phyloP scores from a whole-genome alignment of 2,329 filamentous ascomycete genomes.

The Hymenoscyphus repandus region DNA sequence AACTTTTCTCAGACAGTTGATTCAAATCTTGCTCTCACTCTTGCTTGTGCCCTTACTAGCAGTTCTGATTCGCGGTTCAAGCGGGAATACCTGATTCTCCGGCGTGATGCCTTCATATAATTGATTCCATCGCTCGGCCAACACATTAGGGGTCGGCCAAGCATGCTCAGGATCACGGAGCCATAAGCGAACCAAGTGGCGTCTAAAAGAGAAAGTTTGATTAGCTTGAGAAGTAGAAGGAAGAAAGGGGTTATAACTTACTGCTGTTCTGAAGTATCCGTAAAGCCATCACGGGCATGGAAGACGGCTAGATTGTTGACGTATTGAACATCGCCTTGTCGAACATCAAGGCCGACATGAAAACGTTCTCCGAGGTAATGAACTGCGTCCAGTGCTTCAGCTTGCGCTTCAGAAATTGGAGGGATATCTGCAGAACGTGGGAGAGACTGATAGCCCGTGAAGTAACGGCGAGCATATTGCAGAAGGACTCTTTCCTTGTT shows the following conservation, averaged over 20 bases:
- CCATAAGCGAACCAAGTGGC: constrained; percentile 43
- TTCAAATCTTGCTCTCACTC: not conserved
- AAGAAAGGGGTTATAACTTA: constrained; percentile 12
- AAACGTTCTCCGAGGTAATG: constrained; percentile 38
- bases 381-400: constrained; percentile 40
- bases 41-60: not conserved
- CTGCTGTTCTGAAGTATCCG: constrained; percentile 32
- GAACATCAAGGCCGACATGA: constrained; percentile 34
- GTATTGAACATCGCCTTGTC: constrained; percentile 39
- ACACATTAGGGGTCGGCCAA: constrained; percentile 36
- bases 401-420: constrained; percentile 41
- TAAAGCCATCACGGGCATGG: constrained; percentile 40
- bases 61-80: constrained; percentile 45
- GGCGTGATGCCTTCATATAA: constrained; percentile 48
- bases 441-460: constrained; percentile 51
- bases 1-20: too few species aligned
- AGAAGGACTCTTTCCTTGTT: constrained; percentile 50
- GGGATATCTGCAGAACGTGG: constrained; percentile 51
- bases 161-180: constrained; percentile 38
- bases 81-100: constrained; percentile 49
- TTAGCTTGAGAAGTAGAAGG: not conserved
- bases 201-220: constrained; percentile 13
- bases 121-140: constrained; percentile 41
- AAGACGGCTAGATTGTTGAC: constrained; percentile 44
- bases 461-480: constrained; percentile 54